Conservation (phyloP, 495 filamentous ascomycete species). For the Penicillium atrosanguineum region DNA sequence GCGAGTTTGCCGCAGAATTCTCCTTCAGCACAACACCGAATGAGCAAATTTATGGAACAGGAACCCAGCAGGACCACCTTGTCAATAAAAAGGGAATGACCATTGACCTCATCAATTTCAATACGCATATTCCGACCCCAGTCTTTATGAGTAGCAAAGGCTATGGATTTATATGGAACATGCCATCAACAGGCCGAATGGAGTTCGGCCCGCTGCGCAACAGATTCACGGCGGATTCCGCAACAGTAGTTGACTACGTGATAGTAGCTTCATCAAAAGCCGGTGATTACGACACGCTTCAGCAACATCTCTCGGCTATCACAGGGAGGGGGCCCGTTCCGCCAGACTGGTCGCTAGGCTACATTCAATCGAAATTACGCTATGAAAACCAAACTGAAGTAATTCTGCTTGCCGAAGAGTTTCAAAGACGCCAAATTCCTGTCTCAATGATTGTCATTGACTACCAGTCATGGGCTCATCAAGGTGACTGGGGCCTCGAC, state of each 20-base stretch:
- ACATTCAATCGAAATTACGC: slow-evolving; percentile 34
- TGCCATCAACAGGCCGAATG: slow-evolving; percentile 28
- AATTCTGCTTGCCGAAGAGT: slow-evolving; percentile 20
- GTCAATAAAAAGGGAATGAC: slow-evolving; percentile 28
- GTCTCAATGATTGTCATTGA: slow-evolving; percentile 34
- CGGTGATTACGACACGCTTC: slow-evolving; percentile 27
- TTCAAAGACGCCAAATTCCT: slow-evolving; percentile 21
- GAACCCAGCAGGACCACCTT: slow-evolving; percentile 29
- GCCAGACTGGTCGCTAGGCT: slow-evolving; percentile 30
- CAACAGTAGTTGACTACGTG: slow-evolving; percentile 29
- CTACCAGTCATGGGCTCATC: slow-evolving; percentile 32
- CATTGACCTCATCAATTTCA: slow-evolving; percentile 30
- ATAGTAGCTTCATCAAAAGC: slow-evolving; percentile 16
- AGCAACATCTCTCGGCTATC: slow-evolving; percentile 24
- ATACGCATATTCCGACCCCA: slow-evolving; percentile 27
- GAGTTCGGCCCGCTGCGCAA: slow-evolving; percentile 25
- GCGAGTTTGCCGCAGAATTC: slow-evolving; percentile 27
- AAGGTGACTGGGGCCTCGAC: slow-evolving; percentile 35
- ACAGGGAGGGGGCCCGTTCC: slow-evolving; percentile 27
- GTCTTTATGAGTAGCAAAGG: slow-evolving; percentile 31
- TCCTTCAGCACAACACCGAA: slow-evolving; percentile 29
- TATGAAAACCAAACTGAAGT: slow-evolving; percentile 33
- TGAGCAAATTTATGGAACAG: slow-evolving; percentile 31
- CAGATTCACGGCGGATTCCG: slow-evolving; percentile 20
- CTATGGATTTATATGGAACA: slow-evolving; percentile 31